Percentiles rank a stretch among this genome's conserved stretches.
phyloP scores from a whole-genome alignment of 2,329 filamentous ascomycete genomes.

The Emmonsiellopsis sp. region DNA sequence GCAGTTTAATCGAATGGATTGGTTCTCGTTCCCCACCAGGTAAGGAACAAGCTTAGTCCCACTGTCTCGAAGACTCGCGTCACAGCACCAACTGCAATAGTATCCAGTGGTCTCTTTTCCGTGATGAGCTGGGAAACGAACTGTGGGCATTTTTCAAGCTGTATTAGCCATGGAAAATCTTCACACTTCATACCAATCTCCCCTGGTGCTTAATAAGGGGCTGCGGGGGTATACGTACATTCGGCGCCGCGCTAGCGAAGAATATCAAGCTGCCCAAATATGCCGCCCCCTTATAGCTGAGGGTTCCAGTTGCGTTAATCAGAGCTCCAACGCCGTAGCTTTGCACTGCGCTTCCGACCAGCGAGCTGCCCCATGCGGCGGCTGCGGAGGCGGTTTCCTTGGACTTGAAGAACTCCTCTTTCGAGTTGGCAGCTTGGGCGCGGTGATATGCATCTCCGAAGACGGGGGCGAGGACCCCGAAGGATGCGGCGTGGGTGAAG shows the following conservation, averaged over 20 bases:
- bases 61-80: conserved; percentile 88
- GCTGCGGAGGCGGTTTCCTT: conserved; percentile 86
- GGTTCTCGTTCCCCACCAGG: conserved; percentile 95
- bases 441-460: conserved; percentile 93
- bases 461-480: conserved; percentile 77
- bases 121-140: conserved; percentile 78
- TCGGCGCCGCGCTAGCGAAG: conserved; percentile 78
- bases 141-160: conserved; percentile 36
- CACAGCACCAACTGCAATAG: conserved; percentile 73
- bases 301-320: conserved; percentile 88
- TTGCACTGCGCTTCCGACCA: conserved; percentile 81
- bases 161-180: conserved; percentile 14
- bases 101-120: conserved; percentile 88
- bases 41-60: conserved; percentile 82
- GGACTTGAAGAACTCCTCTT: conserved; percentile 91
- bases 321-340: conserved; percentile 82
- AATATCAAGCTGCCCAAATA: conserved; percentile 90
- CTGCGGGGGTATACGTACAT: conserved; percentile 49
- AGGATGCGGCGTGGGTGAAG: conserved; percentile 89
- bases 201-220: neutral
- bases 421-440: conserved; percentile 82
- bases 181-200: neutral
- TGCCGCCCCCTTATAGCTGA: conserved; percentile 94
- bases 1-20: conserved; percentile 71
- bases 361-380: conserved; percentile 80